A percentile compares a stretch with the other conserved stretches of the same genome.
Evolutionary conservation across 306 rosid genomes (phyloP).

Genomic region (Trichosanthes truncata): DNA sequence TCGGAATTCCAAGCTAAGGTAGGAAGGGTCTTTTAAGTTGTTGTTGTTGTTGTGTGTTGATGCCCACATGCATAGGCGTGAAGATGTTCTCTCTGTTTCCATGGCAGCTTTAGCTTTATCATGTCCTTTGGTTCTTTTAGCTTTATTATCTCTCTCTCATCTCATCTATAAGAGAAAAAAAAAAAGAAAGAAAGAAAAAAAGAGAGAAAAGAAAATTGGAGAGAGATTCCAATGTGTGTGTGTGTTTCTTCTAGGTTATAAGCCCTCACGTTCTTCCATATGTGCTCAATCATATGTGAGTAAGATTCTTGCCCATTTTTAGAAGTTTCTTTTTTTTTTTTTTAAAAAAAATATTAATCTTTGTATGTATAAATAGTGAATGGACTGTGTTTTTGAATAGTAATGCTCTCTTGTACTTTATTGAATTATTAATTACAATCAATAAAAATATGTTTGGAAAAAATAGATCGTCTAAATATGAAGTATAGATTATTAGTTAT

Average conservation of each 20-base stretch:
- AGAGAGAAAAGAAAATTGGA: background rate
- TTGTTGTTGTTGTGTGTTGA: conserved; percentile 14
- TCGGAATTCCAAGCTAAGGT: conserved; percentile 41
- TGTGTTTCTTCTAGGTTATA: conserved; percentile 24
- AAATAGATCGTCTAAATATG: too few species aligned
- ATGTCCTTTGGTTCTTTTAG: conserved; percentile 24
- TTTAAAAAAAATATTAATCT: background rate
- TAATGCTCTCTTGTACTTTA: background rate
- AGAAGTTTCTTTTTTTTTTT: background rate
- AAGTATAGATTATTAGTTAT: too few species aligned
- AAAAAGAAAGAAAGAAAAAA: background rate
- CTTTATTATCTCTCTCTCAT: conserved; percentile 5
- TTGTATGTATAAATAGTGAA: background rate
- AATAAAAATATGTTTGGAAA: background rate
- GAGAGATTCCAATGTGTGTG: conserved; percentile 33
- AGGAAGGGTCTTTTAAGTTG: conserved; percentile 9
- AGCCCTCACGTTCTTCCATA: conserved; percentile 43
- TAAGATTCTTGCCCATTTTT: conserved; percentile 29
- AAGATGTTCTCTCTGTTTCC: conserved; percentile 55
- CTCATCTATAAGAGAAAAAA: background rate
- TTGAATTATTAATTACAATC: background rate
- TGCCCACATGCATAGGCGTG: conserved; percentile 72
- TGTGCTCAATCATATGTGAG: conserved; percentile 35
- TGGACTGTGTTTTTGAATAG: background rate
- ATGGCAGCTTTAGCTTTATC: conserved; percentile 67